A percentile compares a stretch with the other conserved stretches of the same genome.
Conservation (phyloP, 139 green algal species). For the Tetradesmus lagerheimii region DNA sequence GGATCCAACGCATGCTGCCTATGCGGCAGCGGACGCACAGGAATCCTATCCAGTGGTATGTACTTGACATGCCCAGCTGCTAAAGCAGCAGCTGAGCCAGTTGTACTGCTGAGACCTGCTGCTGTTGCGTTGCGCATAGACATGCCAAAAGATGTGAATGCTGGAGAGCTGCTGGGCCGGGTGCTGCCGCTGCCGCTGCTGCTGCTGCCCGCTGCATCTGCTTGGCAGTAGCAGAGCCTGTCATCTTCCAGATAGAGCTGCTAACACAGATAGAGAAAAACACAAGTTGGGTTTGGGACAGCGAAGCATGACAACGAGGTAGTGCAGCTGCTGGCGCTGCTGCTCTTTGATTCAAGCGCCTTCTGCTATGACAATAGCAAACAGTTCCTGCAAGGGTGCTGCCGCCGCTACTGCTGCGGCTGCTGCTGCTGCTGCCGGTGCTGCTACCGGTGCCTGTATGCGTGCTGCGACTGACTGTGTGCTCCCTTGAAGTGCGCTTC, state of each 20-base stretch:
- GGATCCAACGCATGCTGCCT: conserved; percentile 46
- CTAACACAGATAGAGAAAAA: background rate
- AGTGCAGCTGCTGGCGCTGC: background rate
- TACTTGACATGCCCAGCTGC: conserved; percentile 51
- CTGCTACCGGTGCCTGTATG: background rate
- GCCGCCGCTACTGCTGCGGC: background rate
- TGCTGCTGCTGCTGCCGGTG: background rate
- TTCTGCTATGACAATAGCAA: no score
- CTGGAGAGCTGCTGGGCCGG: background rate
- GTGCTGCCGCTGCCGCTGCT: background rate
- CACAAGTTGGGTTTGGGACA: no score
- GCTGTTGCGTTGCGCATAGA: background rate
- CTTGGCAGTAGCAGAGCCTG: conserved; percentile 65
- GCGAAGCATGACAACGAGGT: background rate
- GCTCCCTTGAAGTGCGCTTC: no score
- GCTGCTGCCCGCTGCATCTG: background rate
- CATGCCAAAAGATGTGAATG: background rate
- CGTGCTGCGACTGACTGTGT: background rate
- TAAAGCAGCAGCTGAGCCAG: background rate
- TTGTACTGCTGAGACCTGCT: background rate
- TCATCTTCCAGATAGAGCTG: conserved; percentile 70
- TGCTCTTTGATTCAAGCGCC: background rate
- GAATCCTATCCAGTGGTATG: conserved; percentile 68
- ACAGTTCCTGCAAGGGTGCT: no score
- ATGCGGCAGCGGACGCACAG: conserved; percentile 67